Percentiles rank a stretch among this genome's conserved stretches.
Evolutionary conservation across 768 basidiomycete species (phyloP).

Genomic region (Mycena indigotica): DNA sequence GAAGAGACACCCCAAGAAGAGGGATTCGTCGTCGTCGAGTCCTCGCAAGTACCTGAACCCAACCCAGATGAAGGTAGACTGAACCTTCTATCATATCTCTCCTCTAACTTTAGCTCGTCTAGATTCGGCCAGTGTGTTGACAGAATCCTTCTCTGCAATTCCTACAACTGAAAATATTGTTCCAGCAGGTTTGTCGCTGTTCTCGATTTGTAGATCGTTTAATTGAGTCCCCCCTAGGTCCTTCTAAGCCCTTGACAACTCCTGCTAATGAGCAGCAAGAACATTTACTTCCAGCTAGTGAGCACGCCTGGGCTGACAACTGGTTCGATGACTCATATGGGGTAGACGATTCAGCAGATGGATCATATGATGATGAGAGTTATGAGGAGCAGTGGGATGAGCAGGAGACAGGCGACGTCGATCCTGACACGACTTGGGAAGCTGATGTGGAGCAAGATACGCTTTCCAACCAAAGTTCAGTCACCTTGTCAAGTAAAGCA

Average conservation of each 20-base stretch:
- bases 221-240: background rate
- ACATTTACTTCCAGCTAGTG: background rate
- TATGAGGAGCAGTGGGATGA: conserved; percentile 42
- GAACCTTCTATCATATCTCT: no score
- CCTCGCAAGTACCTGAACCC: background rate
- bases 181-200: no score
- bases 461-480: conserved; percentile 53
- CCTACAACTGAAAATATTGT: background rate
- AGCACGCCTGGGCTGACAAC: background rate
- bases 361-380: conserved; percentile 23
- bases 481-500: conserved; percentile 58
- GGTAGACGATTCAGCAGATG: conserved; percentile 19
- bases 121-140: no score
- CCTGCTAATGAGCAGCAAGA: background rate
- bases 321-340: background rate
- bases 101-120: no score
- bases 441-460: conserved; percentile 48
- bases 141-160: no score
- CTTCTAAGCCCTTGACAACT: background rate
- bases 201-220: no score
- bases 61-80: no score
- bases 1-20: conserved; percentile 11
- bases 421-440: conserved; percentile 47
- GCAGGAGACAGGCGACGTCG: conserved; percentile 48
- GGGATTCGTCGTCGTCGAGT: conserved; percentile 12